These are phyloP conservation scores for Rosa persica DNA, from an alignment of 306 rosid genomes.

Conservation along the genomic window DNA sequence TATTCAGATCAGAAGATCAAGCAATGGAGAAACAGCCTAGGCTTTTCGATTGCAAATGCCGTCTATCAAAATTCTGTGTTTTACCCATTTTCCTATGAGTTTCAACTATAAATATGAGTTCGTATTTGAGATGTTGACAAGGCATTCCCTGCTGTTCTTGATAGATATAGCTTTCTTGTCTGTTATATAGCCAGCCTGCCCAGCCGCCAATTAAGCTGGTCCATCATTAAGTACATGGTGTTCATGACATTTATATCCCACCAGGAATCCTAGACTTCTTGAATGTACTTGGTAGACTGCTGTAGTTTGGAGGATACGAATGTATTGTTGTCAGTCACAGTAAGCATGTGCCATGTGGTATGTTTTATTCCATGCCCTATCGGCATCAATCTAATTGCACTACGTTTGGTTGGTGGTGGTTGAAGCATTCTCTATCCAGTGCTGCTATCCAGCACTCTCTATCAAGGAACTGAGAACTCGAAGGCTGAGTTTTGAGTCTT, in stretches of 20 bases:
- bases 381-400: conserved; percentile 11
- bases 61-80: neutral
- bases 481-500: neutral
- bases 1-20: neutral
- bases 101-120: neutral
- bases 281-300: neutral
- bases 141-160: neutral
- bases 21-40: neutral
- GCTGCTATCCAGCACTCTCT: neutral
- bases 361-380: neutral
- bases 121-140: neutral
- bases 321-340: neutral
- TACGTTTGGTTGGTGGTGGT: conserved; percentile 4
- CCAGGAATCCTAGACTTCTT: conserved; percentile 4
- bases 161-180: neutral
- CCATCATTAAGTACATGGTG: neutral
- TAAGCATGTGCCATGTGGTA: conserved; percentile 18
- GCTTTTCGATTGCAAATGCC: neutral
- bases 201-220: conserved; percentile 12
- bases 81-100: neutral
- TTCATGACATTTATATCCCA: neutral
- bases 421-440: neutral
- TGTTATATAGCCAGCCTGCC: conserved; percentile 3
- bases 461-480: neutral
- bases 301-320: neutral